Evolutionary conservation across 2,329 filamentous ascomycete genomes (phyloP), one percentile per base, ranked within the genome.

Genomic region (Madurella mycetomatis): DNA sequence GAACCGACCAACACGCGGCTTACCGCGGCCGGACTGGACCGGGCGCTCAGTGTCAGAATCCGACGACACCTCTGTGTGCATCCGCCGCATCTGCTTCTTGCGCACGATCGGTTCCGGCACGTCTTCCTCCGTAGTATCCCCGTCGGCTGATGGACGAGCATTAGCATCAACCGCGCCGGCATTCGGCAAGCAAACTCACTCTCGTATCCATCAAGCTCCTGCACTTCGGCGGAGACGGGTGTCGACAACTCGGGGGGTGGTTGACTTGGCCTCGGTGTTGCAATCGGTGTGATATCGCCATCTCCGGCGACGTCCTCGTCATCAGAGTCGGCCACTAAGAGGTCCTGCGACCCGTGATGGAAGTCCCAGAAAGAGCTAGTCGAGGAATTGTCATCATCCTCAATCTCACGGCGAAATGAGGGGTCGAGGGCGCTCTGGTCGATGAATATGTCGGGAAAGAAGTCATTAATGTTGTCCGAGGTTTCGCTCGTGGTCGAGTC

Each of bases 401-500:
- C 87, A 60, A 92, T 86, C 71, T 89, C 84, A 41, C 82, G 81
- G 59, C 87, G 86, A 65, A 92, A 84, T 49, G 79, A 78, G 5
- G 87, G 85, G 62, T 90, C 87, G 5, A 92, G 76, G 15, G 82
- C 79, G 65, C 83, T 86, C 69, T 91, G 87, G 47, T 87, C 83
- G 53, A 92, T 77, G 68, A 92, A 92, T 55, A 92, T 84, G 66
- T 91, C 84, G 1, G 88, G 86, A 58, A 90, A 90, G 59, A 90
- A 81, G 59, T 83, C 81, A 56, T 82, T 79, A 44, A 78, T 72
- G 59, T 84, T 80, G 55, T 84, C 79, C 40, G 85, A 82, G 4
- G 77, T 81, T 48, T 85, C 84, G 50, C 64, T 66, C 1, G 65
- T 64, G 2, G 83, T 84, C 51, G 81, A 87, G 62, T 89, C 86